Conservation (phyloP, 1,139 yeast genomes). For the Arxiozyma slooffiae region DNA sequence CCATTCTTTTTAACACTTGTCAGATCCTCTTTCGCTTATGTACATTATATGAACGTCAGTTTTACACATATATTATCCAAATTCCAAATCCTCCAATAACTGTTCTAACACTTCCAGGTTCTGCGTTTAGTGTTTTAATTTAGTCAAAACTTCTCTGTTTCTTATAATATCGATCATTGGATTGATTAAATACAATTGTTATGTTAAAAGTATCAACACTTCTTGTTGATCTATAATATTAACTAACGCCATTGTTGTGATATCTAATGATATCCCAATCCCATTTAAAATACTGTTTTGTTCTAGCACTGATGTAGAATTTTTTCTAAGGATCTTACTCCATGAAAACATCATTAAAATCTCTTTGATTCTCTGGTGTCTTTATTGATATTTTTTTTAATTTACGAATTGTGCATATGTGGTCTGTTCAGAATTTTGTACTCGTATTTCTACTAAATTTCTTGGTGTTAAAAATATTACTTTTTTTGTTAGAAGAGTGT, state of each 20-base stretch:
- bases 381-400: conserved; percentile 47
- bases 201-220: conserved; percentile 76
- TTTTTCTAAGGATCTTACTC: neutral
- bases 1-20: neutral
- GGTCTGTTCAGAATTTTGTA: conserved; percentile 39
- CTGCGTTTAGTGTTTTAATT: conserved; percentile 46
- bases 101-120: conserved; percentile 52
- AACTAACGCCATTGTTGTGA: neutral
- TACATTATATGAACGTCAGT: neutral
- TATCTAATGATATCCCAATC: neutral
- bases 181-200: conserved; percentile 65
- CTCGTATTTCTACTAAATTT: conserved; percentile 33
- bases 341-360: neutral
- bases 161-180: conserved; percentile 55
- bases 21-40: neutral
- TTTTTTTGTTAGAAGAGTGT: conserved; percentile 37
- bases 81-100: conserved; percentile 59
- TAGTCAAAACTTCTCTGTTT: conserved; percentile 71
- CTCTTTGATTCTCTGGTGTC: conserved; percentile 32
- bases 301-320: neutral
- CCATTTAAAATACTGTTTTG: neutral
- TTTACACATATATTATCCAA: conserved; percentile 24
- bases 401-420: conserved; percentile 44
- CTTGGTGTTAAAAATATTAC: conserved; percentile 28
- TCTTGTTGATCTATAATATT: conserved; percentile 37